These are phyloP conservation scores for Taiozyma sp. DNA, from an alignment of 1,139 yeast genomes.

Conservation along the genomic window DNA sequence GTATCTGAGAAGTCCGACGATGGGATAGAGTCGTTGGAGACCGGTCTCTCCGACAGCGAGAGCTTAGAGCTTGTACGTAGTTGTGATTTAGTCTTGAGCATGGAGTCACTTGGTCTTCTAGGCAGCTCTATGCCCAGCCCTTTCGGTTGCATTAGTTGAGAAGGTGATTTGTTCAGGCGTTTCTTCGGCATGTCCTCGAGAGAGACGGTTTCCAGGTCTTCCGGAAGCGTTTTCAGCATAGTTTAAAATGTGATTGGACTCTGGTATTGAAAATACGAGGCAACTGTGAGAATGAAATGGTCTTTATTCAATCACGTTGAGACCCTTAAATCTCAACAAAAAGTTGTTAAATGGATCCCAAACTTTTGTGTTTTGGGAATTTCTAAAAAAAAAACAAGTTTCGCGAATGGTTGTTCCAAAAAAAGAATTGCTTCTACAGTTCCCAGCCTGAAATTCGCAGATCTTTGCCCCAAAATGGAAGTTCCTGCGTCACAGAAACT, in stretches of 20 bases:
- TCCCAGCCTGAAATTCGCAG: neutral
- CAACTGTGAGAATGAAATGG: no score
- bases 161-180: conserved; percentile 1
- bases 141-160: conserved; percentile 2
- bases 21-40: conserved; percentile 23
- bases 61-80: conserved; percentile 4
- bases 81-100: conserved; percentile 5
- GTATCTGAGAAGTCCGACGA: conserved; percentile 19
- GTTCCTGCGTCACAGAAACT: neutral
- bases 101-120: conserved; percentile 22
- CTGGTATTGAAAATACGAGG: no score
- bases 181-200: conserved; percentile 11
- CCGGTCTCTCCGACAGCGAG: conserved; percentile 19
- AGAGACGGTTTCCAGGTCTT: conserved; percentile 18
- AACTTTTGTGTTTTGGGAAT: neutral
- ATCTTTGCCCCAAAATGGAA: neutral
- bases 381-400: conserved; percentile 2
- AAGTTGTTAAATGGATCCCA: neutral
- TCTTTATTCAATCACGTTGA: neutral
- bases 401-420: conserved; percentile 1
- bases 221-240: conserved; percentile 12
- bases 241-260: no score
- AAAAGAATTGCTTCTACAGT: neutral
- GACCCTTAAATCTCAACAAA: neutral
- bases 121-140: conserved; percentile 19